Base-by-base conservation (phyloP, 805 yeast species). In the Cephaloascus albidus region DNA sequence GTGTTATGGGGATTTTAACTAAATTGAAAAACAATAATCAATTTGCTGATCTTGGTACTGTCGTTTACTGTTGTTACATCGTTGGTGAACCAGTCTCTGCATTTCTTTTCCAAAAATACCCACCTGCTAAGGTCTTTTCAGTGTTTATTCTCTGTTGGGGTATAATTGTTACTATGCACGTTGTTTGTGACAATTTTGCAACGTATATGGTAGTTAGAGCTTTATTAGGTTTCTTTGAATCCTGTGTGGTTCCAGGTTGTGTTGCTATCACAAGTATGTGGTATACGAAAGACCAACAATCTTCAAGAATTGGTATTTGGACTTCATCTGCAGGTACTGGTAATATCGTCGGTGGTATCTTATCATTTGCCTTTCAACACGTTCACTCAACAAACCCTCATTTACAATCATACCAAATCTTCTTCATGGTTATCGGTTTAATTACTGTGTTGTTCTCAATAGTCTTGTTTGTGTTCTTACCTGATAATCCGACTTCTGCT, bases 231-330 rank as follows among this genome's bases (percentile, higher is more conserved):
- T 49, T 70, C 18, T 73, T 75, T 45, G 83, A 77, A 50, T 55
- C 76, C 1, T 68, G 76, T 2, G 63, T 76, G 35, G 73, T 79
- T 1, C 78, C 79, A 1, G 78, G 80, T 0, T 65, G 76, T 37
- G 66, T 76, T 40, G 60, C 77, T 20, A 65, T 79, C 34, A 73
- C 79, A 31, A 72, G 81, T 20, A 76, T 76, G 81, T 80, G 76
- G 58, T 80, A 76, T 57, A 70, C 71, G 31, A 70, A 69, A 40
- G 51, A 61, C 3, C 79, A 75, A 43, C 79, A 74, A 50, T 58
- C 70, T 32, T 59, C 63, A 23, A 60, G 79, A 51, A 74, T 76
- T 35, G 79, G 79, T 4, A 61, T 64, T 35, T 72, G 78, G 76
- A 74, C 76, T 3, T 60, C 73, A n/a, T 74, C 68, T 57, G 76